These are phyloP conservation scores for Collariella sp. DNA, from an alignment of 495 filamentous ascomycete species.

Conservation along the genomic window DNA sequence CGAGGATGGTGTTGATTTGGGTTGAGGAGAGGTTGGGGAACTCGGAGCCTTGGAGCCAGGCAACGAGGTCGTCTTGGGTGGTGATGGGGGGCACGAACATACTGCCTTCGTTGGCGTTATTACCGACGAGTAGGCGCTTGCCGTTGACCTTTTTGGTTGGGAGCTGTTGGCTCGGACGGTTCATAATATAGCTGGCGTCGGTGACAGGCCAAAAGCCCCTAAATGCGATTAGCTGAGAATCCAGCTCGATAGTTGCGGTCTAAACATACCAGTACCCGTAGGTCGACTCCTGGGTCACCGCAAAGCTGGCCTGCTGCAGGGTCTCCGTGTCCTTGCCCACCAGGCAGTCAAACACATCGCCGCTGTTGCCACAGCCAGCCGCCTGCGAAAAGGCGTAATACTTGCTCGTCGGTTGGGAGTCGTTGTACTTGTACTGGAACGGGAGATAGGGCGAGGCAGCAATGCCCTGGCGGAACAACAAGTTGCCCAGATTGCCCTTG, in stretches of 20 bases:
- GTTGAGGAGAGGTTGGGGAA: slow-evolving; percentile 43
- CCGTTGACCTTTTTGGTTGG: slow-evolving; percentile 44
- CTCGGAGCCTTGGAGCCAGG: slow-evolving; percentile 32
- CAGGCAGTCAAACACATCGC: slow-evolving; percentile 47
- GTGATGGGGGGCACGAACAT: slow-evolving; percentile 37
- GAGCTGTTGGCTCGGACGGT: slow-evolving; percentile 46
- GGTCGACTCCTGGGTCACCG: slow-evolving; percentile 35
- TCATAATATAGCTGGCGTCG: slow-evolving; percentile 48
- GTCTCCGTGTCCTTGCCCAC: slow-evolving; percentile 37
- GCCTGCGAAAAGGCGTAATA: slow-evolving; percentile 48
- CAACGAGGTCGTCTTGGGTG: slow-evolving; percentile 39
- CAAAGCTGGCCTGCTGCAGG: slow-evolving; percentile 47
- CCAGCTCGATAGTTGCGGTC: too few species aligned
- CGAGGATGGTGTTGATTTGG: slow-evolving; percentile 37
- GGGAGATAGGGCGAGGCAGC: slow-evolving; percentile 25
- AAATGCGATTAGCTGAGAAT: neutral
- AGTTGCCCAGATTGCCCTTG: slow-evolving; percentile 17
- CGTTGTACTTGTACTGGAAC: slow-evolving; percentile 35
- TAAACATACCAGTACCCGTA: slow-evolving; percentile 22
- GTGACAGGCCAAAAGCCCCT: slow-evolving; percentile 56
- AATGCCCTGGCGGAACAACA: slow-evolving; percentile 23
- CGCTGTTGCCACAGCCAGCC: slow-evolving; percentile 40
- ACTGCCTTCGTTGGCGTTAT: slow-evolving; percentile 46
- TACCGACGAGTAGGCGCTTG: slow-evolving; percentile 42
- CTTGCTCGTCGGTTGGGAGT: slow-evolving; percentile 34